phyloP scores from a whole-genome alignment of 805 yeast genomes.

The Starmera caribaea region DNA sequence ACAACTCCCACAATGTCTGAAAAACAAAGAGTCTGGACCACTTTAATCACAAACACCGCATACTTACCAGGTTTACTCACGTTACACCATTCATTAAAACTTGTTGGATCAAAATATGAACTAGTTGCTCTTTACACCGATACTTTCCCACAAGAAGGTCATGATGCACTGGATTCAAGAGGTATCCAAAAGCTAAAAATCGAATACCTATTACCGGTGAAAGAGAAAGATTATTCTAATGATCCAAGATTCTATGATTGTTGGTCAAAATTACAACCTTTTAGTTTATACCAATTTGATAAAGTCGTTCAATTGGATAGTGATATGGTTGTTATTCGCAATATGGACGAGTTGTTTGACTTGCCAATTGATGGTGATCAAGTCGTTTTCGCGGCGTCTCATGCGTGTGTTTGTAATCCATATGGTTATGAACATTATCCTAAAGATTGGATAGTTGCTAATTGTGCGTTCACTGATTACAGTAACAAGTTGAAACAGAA shows the following conservation, averaged over 20 bases:
- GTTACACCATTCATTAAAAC: constrained; percentile 35
- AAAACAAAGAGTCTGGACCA: constrained; percentile 36
- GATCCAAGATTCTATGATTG: constrained; percentile 51
- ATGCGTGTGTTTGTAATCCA: constrained; percentile 59
- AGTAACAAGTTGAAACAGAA: constrained; percentile 10
- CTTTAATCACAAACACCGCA: constrained; percentile 41
- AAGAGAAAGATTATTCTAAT: constrained; percentile 32
- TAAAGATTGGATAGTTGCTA: constrained; percentile 36
- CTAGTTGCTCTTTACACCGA: constrained; percentile 45
- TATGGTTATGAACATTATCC: constrained; percentile 43
- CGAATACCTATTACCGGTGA: constrained; percentile 32
- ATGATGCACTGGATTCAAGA: constrained; percentile 27
- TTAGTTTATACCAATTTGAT: constrained; percentile 39
- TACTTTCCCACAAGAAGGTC: constrained; percentile 32
- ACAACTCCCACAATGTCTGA: neutral
- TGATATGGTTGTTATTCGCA: constrained; percentile 47
- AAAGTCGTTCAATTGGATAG: constrained; percentile 46
- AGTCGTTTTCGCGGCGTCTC: constrained; percentile 43
- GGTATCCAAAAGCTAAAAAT: constrained; percentile 33
- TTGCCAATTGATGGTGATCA: constrained; percentile 25
- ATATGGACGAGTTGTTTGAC: constrained; percentile 53
- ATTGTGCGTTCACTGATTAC: constrained; percentile 41
- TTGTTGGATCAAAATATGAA: constrained; percentile 36
- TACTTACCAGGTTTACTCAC: constrained; percentile 45
- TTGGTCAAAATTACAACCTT: constrained; percentile 53